Conservation (phyloP, 2,329 filamentous ascomycete genomes). For the Aureobasidium sp. region DNA sequence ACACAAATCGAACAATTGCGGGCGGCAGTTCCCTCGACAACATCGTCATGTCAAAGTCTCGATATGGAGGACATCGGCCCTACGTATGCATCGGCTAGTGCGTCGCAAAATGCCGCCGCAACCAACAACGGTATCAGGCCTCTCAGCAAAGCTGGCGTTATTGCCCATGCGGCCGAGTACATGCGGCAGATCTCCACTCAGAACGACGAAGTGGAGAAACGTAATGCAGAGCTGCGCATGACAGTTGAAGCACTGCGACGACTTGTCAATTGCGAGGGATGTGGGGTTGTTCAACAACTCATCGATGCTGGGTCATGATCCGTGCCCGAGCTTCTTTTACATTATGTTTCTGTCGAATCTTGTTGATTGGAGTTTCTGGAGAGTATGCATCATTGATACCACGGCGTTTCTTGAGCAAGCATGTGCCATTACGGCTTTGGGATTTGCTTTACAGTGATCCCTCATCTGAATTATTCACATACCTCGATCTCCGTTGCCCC, state of each 20-base stretch:
- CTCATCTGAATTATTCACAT: neutral
- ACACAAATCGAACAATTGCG: slow-evolving; percentile 49
- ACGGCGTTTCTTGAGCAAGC: slow-evolving; percentile 5
- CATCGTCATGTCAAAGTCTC: slow-evolving; percentile 35
- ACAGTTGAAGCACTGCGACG: slow-evolving; percentile 48
- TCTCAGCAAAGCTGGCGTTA: slow-evolving; percentile 48
- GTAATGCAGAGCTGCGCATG: slow-evolving; percentile 41
- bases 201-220: slow-evolving; percentile 42
- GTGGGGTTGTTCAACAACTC: slow-evolving; percentile 48
- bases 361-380: neutral
- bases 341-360: neutral
- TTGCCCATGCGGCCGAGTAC: slow-evolving; percentile 50
- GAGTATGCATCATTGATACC: neutral
- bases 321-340: neutral
- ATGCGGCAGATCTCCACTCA: slow-evolving; percentile 52
- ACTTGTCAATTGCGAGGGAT: slow-evolving; percentile 52
- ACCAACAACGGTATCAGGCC: slow-evolving; percentile 41
- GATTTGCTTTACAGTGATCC: neutral
- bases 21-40: slow-evolving; percentile 43
- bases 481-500: neutral
- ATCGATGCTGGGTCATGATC: slow-evolving; percentile 31
- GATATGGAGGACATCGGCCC: slow-evolving; percentile 48
- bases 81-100: slow-evolving; percentile 10
- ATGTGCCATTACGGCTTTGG: neutral
- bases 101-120: neutral